phyloP scores from a whole-genome alignment of 805 yeast species.

The Metschnikowia proteae region DNA sequence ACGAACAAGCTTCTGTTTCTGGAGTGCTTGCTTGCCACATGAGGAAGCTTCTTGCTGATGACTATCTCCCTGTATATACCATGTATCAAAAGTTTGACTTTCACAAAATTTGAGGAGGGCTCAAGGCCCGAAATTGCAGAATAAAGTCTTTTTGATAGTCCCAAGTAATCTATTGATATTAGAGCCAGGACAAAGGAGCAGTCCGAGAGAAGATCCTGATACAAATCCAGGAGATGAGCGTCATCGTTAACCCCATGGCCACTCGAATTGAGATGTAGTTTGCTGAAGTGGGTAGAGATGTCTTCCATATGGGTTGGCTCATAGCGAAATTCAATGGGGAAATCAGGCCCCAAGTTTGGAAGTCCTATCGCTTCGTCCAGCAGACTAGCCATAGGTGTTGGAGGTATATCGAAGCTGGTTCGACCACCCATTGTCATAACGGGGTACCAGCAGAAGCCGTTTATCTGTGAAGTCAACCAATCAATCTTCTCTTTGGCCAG shows the following conservation, averaged over 20 bases:
- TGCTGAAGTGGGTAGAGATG: background rate
- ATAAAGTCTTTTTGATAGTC: constrained; percentile 13
- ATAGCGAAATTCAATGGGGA: background rate
- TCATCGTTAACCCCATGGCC: background rate
- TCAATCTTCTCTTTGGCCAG: constrained; percentile 15
- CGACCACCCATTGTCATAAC: constrained; percentile 6
- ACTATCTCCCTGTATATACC: constrained; percentile 48
- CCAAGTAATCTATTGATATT: constrained; percentile 40
- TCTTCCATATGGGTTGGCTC: background rate
- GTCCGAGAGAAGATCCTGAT: constrained; percentile 54
- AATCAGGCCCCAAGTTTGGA: constrained; percentile 5
- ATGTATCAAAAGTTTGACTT: constrained; percentile 46
- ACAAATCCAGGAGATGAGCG: constrained; percentile 21
- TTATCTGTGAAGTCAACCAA: constrained; percentile 17
- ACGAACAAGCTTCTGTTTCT: constrained; percentile 30
- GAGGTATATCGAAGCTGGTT: constrained; percentile 9
- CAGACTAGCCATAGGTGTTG: background rate
- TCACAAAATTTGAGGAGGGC: constrained; percentile 17
- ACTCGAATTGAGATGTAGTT: background rate
- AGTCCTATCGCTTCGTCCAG: constrained; percentile 4
- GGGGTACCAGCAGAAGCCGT: constrained; percentile 17
- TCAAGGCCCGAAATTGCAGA: constrained; percentile 22
- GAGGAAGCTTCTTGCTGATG: constrained; percentile 48
- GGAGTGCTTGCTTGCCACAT: constrained; percentile 13
- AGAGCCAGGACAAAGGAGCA: constrained; percentile 76